Evolutionary conservation across 345 rosid genomes (phyloP).

Genomic region (Camelina laxa): DNA sequence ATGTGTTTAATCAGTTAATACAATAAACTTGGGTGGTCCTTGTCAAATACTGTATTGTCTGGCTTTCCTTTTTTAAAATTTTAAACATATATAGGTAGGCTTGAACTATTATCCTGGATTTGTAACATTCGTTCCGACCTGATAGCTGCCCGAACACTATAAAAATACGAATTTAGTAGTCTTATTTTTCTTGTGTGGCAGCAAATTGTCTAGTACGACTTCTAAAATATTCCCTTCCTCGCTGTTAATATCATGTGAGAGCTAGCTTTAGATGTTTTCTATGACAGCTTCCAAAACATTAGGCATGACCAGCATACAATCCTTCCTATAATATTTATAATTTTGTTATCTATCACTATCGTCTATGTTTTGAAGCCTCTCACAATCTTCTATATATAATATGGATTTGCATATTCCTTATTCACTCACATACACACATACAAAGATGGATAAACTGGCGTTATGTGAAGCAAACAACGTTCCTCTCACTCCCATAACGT

Average conservation of each 20-base stretch:
- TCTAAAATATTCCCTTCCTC: too few relatives aligned
- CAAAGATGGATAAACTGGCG: conserved; percentile 57
- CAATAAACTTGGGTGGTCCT: background rate
- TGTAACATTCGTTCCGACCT: too few relatives aligned
- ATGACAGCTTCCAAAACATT: conserved; percentile 2
- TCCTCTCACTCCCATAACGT: conserved; percentile 71
- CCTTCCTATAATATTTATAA: background rate
- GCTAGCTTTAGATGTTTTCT: background rate
- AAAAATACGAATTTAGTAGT: background rate
- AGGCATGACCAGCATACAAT: conserved; percentile 8
- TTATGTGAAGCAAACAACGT: conserved; percentile 62
- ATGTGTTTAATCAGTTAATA: too few relatives aligned
- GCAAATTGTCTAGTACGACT: background rate
- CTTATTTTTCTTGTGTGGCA: background rate
- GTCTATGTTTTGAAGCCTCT: background rate
- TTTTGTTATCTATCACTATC: background rate
- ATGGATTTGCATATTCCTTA: background rate
- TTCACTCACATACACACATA: conserved; percentile 13
- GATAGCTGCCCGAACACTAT: background rate
- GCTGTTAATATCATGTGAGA: too few relatives aligned
- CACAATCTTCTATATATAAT: conserved; percentile 14
- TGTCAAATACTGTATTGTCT: background rate
- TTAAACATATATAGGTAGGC: too few relatives aligned
- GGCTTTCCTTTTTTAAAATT: background rate
- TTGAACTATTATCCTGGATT: too few relatives aligned